Conservation (phyloP, 1,284 basidiomycete genomes). For the Tetrapyrgos nigripes region DNA sequence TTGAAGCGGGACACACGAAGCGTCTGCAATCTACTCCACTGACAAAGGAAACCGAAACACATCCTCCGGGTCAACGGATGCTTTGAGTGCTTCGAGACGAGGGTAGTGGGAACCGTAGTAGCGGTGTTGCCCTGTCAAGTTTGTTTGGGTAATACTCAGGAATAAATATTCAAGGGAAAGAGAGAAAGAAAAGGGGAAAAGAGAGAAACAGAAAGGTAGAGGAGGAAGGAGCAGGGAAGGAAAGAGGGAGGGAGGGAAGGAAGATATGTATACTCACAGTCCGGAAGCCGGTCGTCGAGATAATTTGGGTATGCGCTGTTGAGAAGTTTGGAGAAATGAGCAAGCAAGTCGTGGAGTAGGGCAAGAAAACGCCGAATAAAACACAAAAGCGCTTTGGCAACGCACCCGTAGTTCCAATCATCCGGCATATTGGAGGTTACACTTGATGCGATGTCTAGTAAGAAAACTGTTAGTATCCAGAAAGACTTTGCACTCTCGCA, state of each 20-base stretch:
- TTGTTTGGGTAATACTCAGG: background rate
- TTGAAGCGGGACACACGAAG: too few relatives aligned
- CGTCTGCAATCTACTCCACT: too few relatives aligned
- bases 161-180: too few relatives aligned
- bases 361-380: background rate
- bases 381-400: constrained; percentile 8
- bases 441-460: constrained; percentile 32
- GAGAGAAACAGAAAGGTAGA: too few relatives aligned
- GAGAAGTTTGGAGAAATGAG: background rate
- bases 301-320: constrained; percentile 51
- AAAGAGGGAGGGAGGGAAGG: too few relatives aligned
- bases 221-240: too few relatives aligned
- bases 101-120: background rate
- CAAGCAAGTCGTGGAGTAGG: background rate
- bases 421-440: constrained; percentile 42
- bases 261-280: constrained; percentile 36
- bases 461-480: background rate
- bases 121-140: background rate
- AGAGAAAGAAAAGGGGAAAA: too few relatives aligned
- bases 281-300: constrained; percentile 42
- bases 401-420: constrained; percentile 47
- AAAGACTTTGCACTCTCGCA: too few relatives aligned
- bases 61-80: background rate
- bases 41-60: background rate
- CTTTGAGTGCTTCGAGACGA: background rate